phyloP scores from a whole-genome alignment of 2,329 filamentous ascomycete genomes.

The Monosporascus sp. region DNA sequence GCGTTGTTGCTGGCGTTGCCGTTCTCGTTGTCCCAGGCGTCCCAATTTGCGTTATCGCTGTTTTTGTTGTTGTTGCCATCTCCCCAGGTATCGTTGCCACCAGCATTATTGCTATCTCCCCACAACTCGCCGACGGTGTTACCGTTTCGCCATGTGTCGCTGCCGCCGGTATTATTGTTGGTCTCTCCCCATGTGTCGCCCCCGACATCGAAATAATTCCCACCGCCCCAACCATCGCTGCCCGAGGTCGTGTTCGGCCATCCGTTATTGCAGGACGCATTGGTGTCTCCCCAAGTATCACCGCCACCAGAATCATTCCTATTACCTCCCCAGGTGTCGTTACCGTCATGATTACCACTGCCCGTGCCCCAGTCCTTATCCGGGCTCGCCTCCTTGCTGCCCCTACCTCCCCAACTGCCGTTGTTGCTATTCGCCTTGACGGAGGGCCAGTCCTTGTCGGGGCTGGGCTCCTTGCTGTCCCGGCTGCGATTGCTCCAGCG shows the following conservation, averaged over 20 bases:
- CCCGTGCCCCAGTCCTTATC: not conserved
- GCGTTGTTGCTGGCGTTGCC: not conserved
- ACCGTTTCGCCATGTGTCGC: not conserved
- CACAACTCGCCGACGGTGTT: conserved; percentile 3
- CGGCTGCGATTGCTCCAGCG: conserved; percentile 10
- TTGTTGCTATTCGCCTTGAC: not conserved
- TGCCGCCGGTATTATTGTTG: not conserved
- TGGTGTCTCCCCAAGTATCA: not conserved
- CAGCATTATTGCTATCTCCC: conserved; percentile 2
- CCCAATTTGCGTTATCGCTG: not conserved
- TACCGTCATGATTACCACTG: not conserved
- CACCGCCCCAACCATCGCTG: not conserved
- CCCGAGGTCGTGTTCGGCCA: not conserved
- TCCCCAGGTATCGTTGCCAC: not conserved
- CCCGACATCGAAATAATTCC: not conserved
- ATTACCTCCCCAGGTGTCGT: not conserved
- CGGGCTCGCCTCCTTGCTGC: conserved; percentile 6
- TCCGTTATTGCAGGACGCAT: not conserved
- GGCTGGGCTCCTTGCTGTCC: conserved; percentile 11
- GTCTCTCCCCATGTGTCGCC: conserved; percentile 3
- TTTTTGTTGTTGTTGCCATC: not conserved
- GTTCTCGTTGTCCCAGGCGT: not conserved
- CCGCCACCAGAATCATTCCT: not conserved
- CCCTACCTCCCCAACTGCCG: not conserved
- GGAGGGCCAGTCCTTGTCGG: not conserved